These are phyloP conservation scores for Jatropha multifida DNA, from an alignment of 441 rosid genomes.

Conservation along the genomic window DNA sequence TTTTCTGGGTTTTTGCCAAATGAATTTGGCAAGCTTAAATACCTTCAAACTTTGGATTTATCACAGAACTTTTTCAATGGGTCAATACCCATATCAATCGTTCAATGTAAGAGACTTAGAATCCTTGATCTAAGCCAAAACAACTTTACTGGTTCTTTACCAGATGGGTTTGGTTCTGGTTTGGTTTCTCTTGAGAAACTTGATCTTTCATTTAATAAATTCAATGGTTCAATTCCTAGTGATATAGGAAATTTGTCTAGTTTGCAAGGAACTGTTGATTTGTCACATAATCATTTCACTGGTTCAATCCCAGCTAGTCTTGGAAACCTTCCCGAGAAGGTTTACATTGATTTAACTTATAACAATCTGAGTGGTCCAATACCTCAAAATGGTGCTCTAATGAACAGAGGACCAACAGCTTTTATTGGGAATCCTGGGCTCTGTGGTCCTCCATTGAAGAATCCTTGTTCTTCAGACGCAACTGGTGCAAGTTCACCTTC, in stretches of 20 bases:
- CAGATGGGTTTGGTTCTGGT: slow-evolving; percentile 62
- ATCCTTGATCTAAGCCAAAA: slow-evolving; percentile 76
- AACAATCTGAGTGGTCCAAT: slow-evolving; percentile 91
- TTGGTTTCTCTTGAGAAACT: slow-evolving; percentile 71
- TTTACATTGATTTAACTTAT: slow-evolving; percentile 82
- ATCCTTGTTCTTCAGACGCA: slow-evolving; percentile 55
- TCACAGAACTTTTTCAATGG: slow-evolving; percentile 83
- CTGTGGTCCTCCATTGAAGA: slow-evolving; percentile 86
- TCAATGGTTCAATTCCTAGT: slow-evolving; percentile 67
- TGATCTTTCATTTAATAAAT: slow-evolving; percentile 69
- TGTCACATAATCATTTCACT: slow-evolving; percentile 74
- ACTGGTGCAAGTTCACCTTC: slow-evolving; percentile 53
- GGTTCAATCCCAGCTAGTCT: slow-evolving; percentile 83
- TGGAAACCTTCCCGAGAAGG: slow-evolving; percentile 92
- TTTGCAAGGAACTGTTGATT: slow-evolving; percentile 94
- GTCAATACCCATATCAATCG: slow-evolving; percentile 61
- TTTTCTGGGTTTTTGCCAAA: slow-evolving; percentile 68
- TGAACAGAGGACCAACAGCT: slow-evolving; percentile 94
- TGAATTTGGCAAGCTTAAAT: slow-evolving; percentile 66
- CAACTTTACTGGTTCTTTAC: slow-evolving; percentile 72
- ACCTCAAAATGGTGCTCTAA: slow-evolving; percentile 89
- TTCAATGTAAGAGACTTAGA: slow-evolving; percentile 75
- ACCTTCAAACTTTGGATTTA: slow-evolving; percentile 80
- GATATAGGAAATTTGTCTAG: slow-evolving; percentile 77
- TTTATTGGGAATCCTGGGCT: slow-evolving; percentile 85